Evolutionary conservation across 495 filamentous ascomycete genomes (phyloP).

Genomic region (Penicillium flavigenum): DNA sequence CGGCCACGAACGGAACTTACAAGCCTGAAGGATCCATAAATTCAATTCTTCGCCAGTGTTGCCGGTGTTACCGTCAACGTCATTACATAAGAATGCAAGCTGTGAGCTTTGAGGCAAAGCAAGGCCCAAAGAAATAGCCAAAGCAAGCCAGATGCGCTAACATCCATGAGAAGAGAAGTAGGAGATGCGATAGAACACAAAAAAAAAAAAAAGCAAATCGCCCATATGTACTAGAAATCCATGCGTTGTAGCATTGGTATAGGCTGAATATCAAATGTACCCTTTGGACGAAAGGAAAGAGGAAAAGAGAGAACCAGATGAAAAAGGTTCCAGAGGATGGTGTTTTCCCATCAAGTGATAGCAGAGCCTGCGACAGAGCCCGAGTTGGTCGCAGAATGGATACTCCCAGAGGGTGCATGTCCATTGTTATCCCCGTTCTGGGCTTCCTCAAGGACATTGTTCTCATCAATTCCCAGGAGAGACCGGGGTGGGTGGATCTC

Average conservation of each 20-base stretch:
- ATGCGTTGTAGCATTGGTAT: background rate
- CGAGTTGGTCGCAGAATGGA: constrained; percentile 41
- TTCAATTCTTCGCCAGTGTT: background rate
- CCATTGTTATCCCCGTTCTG: constrained; percentile 28
- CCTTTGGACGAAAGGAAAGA: background rate
- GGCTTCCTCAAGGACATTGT: constrained; percentile 10
- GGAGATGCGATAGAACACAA: background rate
- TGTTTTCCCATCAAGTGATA: constrained; percentile 16
- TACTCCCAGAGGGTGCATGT: constrained; percentile 32
- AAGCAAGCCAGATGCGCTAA: constrained; percentile 8
- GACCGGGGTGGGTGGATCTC: constrained; percentile 34
- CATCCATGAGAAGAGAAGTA: constrained; percentile 8
- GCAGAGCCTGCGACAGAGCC: constrained; percentile 36
- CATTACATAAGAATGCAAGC: constrained; percentile 12
- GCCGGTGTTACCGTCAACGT: background rate
- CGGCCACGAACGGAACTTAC: background rate
- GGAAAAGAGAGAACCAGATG: background rate
- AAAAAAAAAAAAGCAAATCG: background rate
- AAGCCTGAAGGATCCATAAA: background rate
- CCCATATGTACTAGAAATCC: constrained; percentile 23
- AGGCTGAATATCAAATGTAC: constrained; percentile 5
- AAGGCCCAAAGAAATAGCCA: background rate
- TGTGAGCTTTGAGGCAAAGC: constrained; percentile 1
- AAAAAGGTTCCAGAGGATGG: constrained; percentile 4
- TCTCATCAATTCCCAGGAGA: constrained; percentile 23